Conservation (phyloP, 2,329 filamentous ascomycete species). For the Fusarium poae region DNA sequence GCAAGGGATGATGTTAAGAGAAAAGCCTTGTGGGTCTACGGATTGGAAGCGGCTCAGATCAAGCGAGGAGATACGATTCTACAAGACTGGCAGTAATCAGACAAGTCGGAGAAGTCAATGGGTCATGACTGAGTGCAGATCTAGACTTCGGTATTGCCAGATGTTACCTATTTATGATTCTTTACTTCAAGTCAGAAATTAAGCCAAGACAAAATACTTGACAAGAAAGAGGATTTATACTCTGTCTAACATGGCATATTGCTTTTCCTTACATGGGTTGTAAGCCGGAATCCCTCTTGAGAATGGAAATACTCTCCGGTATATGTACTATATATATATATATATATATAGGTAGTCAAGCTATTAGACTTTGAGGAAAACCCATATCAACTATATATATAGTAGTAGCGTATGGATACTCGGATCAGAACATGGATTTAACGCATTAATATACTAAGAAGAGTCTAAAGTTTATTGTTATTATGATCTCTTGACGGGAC, state of each 20-base stretch:
- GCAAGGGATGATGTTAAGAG: slow-evolving; percentile 50
- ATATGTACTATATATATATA: not conserved
- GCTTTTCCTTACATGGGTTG: not conserved
- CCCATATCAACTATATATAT: slow-evolving; percentile 2
- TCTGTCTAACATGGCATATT: slow-evolving; percentile 11
- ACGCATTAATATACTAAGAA: slow-evolving; percentile 3
- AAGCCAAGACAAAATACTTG: not conserved
- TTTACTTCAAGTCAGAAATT: not conserved
- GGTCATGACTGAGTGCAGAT: not conserved
- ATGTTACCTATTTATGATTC: not conserved
- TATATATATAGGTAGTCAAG: not conserved
- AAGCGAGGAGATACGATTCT: slow-evolving; percentile 47
- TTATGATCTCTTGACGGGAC: slow-evolving; percentile 7
- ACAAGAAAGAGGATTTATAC: not conserved
- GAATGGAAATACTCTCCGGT: not conserved
- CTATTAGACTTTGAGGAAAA: no score
- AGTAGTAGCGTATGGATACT: not conserved
- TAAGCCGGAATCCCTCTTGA: not conserved
- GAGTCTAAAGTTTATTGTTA: slow-evolving; percentile 6
- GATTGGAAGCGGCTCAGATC: slow-evolving; percentile 46
- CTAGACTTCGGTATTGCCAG: not conserved
- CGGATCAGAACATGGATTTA: not conserved
- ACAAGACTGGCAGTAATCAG: slow-evolving; percentile 46
- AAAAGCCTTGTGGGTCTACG: slow-evolving; percentile 52
- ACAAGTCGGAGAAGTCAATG: not conserved